Evolutionary conservation across 257 asterid species (phyloP).

Genomic region (Gardenia jasminoides): DNA sequence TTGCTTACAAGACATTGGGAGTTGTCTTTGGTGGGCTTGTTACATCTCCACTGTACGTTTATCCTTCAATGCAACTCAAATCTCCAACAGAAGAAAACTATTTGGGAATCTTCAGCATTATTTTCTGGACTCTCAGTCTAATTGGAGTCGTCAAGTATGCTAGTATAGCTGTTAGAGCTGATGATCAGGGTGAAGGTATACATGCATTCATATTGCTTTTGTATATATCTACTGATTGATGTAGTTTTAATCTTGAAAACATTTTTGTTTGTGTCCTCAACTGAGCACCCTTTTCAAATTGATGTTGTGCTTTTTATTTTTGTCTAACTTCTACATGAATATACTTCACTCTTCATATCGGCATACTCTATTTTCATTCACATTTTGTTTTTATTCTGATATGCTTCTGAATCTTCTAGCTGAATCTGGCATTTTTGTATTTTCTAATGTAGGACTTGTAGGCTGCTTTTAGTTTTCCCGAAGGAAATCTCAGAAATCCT

Average conservation of each 20-base stretch:
- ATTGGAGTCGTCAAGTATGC: constrained; percentile 49
- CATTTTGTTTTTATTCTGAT: neutral
- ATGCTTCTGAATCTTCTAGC: neutral
- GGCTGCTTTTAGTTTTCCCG: neutral
- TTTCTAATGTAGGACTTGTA: neutral
- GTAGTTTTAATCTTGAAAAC: neutral
- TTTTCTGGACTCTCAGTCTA: constrained; percentile 49
- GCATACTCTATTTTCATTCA: neutral
- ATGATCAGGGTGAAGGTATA: constrained; percentile 54
- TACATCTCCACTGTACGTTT: constrained; percentile 51
- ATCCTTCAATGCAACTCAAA: constrained; percentile 44
- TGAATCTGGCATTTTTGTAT: neutral
- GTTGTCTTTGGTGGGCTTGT: constrained; percentile 53
- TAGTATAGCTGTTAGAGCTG: constrained; percentile 41
- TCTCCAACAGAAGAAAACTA: constrained; percentile 43
- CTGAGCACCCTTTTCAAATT: neutral
- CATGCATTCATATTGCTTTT: neutral
- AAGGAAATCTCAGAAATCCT: neutral
- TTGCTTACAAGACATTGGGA: constrained; percentile 48
- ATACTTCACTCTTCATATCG: neutral
- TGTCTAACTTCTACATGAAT: neutral
- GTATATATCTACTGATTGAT: neutral
- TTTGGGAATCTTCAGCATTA: constrained; percentile 43
- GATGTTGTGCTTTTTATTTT: no score
- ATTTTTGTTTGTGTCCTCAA: neutral